These are phyloP conservation scores for Hansenula lynferdii DNA, from an alignment of 1,139 yeast genomes.

Conservation along the genomic window DNA sequence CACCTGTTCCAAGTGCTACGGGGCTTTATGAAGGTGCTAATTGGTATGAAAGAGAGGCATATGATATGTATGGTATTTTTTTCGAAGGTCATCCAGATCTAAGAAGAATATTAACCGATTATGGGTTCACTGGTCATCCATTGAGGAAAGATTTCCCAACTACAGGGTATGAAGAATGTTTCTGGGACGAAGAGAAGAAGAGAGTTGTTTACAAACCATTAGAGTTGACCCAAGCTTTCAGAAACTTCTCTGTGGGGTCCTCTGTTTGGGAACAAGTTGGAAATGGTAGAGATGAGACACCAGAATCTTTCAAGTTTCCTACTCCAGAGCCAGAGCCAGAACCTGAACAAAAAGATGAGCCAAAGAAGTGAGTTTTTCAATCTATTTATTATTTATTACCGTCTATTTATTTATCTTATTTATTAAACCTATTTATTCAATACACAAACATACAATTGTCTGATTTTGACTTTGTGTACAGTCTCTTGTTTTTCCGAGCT, in stretches of 20 bases:
- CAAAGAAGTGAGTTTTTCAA: constrained; percentile 15
- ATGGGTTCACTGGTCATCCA: constrained; percentile 92
- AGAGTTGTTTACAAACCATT: constrained; percentile 86
- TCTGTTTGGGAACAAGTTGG: constrained; percentile 94
- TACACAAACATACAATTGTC: neutral
- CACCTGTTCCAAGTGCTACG: constrained; percentile 75
- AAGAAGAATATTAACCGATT: constrained; percentile 87
- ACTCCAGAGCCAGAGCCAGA: constrained; percentile 76
- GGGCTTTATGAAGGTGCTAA: constrained; percentile 74
- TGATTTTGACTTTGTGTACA: too few species aligned
- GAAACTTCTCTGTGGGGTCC: constrained; percentile 84
- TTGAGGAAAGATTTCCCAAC: constrained; percentile 91
- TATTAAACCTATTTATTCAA: constrained; percentile 2
- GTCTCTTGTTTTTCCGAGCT: neutral
- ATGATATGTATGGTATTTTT: constrained; percentile 81
- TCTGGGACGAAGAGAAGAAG: constrained; percentile 89
- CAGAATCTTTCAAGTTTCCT: constrained; percentile 77
- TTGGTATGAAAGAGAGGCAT: constrained; percentile 89
- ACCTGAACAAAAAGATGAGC: constrained; percentile 31
- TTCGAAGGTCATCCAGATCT: constrained; percentile 88
- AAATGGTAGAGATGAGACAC: constrained; percentile 78
- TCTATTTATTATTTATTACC: constrained; percentile 6
- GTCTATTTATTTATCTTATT: too few species aligned
- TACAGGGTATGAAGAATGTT: constrained; percentile 85
- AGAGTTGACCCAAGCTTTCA: constrained; percentile 88